Evolutionary conservation across 2,329 filamentous ascomycete species (phyloP), one percentile per base, ranked within the genome.

Genomic region (Verticillium nonalfalfae): DNA sequence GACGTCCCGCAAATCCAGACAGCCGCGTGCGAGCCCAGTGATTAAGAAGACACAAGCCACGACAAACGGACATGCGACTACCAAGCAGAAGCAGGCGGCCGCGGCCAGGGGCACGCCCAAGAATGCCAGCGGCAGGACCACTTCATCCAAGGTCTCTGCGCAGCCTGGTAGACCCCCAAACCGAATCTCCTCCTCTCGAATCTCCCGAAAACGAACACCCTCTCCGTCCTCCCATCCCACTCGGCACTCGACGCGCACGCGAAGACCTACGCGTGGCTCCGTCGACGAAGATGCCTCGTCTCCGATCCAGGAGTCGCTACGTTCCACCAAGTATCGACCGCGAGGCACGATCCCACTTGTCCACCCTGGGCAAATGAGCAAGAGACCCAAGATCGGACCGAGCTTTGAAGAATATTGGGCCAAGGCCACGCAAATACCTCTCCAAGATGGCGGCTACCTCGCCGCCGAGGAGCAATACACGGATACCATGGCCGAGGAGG

Each of bases 401-500:
- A 82, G 71, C 45, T 84, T 90, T 56, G 78, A 81, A 34, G 85
- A 89, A 63, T 89, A 83, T 68, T 81, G 87, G 69, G 70, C 74
- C 15, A 74, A 76, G 59, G 84, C 80, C 1, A 76, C 76, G 15
- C 69, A 75, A 3, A 77, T 87, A 58, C 79, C 84, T 4, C 78
- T 87, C 4, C 81, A 85, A 57, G 78, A 86, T 57, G 86, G 85
- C 36, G 86, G 86, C 5, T 74, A 84, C n/a, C 73, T 79, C 33
- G 85, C 89, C 60, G 83, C 88, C 75, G 83, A 80, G 0, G 78
- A 80, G 1, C 72, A 74, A 15, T 84, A 84, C 66, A 88, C 86
- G 1, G 79, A 86, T 11, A 85, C 89, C 59, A 81, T 85, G 69
- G 87, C 88, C 1, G 72, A 77, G 55, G 81, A 83, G 59, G 93